These are phyloP conservation scores for Paecilomyces formosus DNA, from an alignment of 2,329 filamentous ascomycete species.

Conservation along the genomic window DNA sequence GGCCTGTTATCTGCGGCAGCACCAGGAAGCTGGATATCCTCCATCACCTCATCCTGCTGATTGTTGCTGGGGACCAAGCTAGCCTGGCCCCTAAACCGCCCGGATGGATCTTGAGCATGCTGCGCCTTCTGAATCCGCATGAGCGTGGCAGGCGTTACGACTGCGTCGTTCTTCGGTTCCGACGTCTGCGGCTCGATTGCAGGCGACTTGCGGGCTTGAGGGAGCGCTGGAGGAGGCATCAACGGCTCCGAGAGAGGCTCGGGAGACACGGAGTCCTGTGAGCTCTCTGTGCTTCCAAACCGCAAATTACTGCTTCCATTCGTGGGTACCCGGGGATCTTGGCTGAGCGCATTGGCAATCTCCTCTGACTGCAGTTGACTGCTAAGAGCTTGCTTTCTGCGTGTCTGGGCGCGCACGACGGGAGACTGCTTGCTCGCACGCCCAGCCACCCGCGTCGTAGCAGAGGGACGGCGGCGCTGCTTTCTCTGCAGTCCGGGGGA, in stretches of 20 bases:
- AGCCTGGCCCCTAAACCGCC: slow-evolving; percentile 26
- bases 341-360: slow-evolving; percentile 27
- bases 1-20: slow-evolving; percentile 49
- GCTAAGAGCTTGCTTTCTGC: slow-evolving; percentile 23
- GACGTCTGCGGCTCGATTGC: slow-evolving; percentile 24
- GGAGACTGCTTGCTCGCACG: slow-evolving; percentile 38
- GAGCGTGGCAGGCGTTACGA: slow-evolving; percentile 78
- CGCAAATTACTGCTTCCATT: slow-evolving; percentile 22
- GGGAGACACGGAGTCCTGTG: slow-evolving; percentile 42
- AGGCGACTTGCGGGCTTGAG: slow-evolving; percentile 34
- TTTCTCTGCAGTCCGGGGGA: slow-evolving; percentile 30
- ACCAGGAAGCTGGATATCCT: slow-evolving; percentile 67
- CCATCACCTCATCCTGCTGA: slow-evolving; percentile 49
- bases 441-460: slow-evolving; percentile 22
- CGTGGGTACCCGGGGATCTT: slow-evolving; percentile 20
- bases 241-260: slow-evolving; percentile 43
- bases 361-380: slow-evolving; percentile 26
- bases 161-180: slow-evolving; percentile 39
- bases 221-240: slow-evolving; percentile 44
- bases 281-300: slow-evolving; percentile 36
- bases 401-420: slow-evolving; percentile 33
- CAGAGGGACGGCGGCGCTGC: slow-evolving; percentile 30
- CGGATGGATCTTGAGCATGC: slow-evolving; percentile 29
- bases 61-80: slow-evolving; percentile 32
- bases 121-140: slow-evolving; percentile 62